Conservation (phyloP, 371 early-diverging fungal genomes). For the Lichtheimia ramosa region DNA sequence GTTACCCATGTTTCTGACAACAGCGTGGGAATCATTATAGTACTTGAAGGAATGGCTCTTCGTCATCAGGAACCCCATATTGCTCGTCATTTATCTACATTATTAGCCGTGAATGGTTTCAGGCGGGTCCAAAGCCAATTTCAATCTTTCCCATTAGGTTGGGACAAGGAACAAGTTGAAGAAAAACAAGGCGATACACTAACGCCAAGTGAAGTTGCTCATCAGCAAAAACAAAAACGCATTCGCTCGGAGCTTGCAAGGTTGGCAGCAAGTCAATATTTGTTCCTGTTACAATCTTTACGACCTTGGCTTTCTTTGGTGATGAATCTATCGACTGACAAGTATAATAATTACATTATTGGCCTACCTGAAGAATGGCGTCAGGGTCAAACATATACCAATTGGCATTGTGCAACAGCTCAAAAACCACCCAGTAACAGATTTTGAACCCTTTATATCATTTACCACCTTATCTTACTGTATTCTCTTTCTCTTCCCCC, state of each 20-base stretch:
- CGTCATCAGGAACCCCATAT: slow-evolving; percentile 26
- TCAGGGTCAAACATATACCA: slow-evolving; percentile 24
- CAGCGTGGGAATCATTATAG: slow-evolving; percentile 8
- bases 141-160: slow-evolving; percentile 41
- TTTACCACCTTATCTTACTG: slow-evolving; percentile 2
- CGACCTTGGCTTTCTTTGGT: slow-evolving; percentile 26
- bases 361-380: slow-evolving; percentile 27
- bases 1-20: not conserved
- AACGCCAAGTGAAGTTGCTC: not conserved
- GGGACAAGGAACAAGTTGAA: slow-evolving; percentile 19
- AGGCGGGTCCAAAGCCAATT: slow-evolving; percentile 42
- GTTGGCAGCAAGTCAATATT: slow-evolving; percentile 26
- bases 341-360: slow-evolving; percentile 16
- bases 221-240: not conserved
- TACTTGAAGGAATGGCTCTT: slow-evolving; percentile 15
- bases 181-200: not conserved
- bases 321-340: slow-evolving; percentile 11
- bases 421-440: slow-evolving; percentile 23
- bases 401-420: slow-evolving; percentile 39
- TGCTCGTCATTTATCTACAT: slow-evolving; percentile 26
- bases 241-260: slow-evolving; percentile 23
- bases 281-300: slow-evolving; percentile 27
- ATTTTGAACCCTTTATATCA: too few species aligned
- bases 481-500: too few species aligned
- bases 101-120: slow-evolving; percentile 35